Evolutionary conservation across 176 grass and related monocot species (phyloP), one percentile per base, ranked within the genome.

Genomic region (Melocanna baccifera): DNA sequence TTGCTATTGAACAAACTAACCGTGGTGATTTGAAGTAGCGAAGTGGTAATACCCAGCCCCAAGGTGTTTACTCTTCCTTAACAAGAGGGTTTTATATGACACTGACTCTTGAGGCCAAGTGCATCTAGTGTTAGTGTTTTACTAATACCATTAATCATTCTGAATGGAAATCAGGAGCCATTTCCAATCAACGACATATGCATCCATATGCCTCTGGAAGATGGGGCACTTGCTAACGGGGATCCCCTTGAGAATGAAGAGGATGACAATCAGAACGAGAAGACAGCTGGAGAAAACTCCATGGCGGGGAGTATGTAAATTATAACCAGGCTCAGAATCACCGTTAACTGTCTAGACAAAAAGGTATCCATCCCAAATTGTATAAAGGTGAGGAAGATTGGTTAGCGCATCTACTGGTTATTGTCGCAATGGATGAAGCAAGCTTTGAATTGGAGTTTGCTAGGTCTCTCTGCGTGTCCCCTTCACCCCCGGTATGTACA

Each of bases 161-260:
- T 19, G 41, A 58, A 67, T 62, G 67, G 53, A 70, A 83, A 71
- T 36, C 87, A 97, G 95, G 88, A 94, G 71, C 59, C 84, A 64
- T 89, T 97, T 67, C 84, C 90, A 0, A 82, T 89, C 65, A 88
- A 94, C 52, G 92, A 84, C 69, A 91, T 92, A 75, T 89, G 77
- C 69, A 87, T 86, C 66, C 70, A 79, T 62, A 75, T 85, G 70
- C 88, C 75, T 19, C 41, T 76, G 46, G 83, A 92, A 82, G 88
- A 92, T 11, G 91, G 80, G 9, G 40, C 23, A 26, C 78, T 22
- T 41, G 47, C 40, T 5, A 72, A 34, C 10, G 75, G 56, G 18
- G 86, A 91, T 32, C 79, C 69, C 45, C 39, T 87, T 19, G 80
- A 76, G 75, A 78, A 76, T 71, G 85, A 87, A 71, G 81, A 89